Base-by-base conservation (phyloP, 2,329 filamentous ascomycete species). In the Fusarium stilboides region DNA sequence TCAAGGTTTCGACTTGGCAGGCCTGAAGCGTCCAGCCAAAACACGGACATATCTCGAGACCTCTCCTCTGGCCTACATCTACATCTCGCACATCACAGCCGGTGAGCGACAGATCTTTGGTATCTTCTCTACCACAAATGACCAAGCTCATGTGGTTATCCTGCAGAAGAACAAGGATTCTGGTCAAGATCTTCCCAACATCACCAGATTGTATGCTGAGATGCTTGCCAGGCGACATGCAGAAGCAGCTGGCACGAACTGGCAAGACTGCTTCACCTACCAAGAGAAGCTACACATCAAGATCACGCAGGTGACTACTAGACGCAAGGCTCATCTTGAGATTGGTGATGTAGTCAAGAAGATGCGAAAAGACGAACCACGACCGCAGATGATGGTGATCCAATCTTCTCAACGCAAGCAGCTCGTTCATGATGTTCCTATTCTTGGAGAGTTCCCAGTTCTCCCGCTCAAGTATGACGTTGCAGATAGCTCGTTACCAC, bases 61-160 rank as follows among this genome's bases (percentile, higher is more conserved):
- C 3, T 89, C 91, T 1, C 85, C 89, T 1, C 85, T 98, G 77
- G 91, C 90, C 20, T 99, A 97, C 77, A 86, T 98, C 55, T 98
- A 96, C 76, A 84, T 99, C 28, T 98, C 97, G 59, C 96, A 99
- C 79, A 92, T 99, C 75, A 91, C 91, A 44, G 91, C 94, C 14
- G 94, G 94, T 5, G 95, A 99, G 60, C 88, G 94, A 36, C 94
- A 99, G 75, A 91, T 99, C 52, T 98, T 98, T 78, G 94, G 94
- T 1, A 79, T 99, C 7, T 97, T 99, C 79, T 98, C 95, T 0
- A 95, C 94, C 0, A 88, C 89, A 0, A 91, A 88, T 68, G 87
- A 90, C 14, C 90, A 96, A 73, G 96, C 94, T 0, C 89, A 97
- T 74, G 88, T 99, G 51, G 86, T 98, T 51, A 91, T 98, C n/a